Evolutionary conservation across 345 rosid species (phyloP).

Genomic region (Psidium guajava): DNA sequence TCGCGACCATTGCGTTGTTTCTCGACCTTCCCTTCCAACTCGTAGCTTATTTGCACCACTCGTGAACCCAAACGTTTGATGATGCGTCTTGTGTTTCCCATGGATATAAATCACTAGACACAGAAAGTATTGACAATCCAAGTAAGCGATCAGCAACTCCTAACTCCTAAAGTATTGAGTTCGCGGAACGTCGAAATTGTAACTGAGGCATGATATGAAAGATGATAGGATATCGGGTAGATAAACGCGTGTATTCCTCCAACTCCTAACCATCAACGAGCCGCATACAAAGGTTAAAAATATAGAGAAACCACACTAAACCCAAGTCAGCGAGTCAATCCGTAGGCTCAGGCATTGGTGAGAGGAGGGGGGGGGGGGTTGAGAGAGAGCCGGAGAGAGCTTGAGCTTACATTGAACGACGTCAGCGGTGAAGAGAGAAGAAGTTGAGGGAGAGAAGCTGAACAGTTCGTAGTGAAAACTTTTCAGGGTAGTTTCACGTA

Average conservation of each 20-base stretch:
- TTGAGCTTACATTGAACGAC: not conserved
- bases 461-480: not conserved
- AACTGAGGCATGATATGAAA: not conserved
- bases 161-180: too few species aligned
- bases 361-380: not conserved
- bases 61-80: not conserved
- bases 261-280: not conserved
- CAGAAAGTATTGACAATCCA: not conserved
- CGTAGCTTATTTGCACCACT: not conserved
- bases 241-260: not conserved
- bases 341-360: not conserved
- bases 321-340: not conserved
- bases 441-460: not conserved
- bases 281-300: not conserved
- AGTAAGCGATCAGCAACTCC: not conserved
- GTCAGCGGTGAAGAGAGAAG: not conserved
- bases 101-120: not conserved
- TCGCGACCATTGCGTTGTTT: not conserved
- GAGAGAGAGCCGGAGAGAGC: not conserved
- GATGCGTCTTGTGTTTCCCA: not conserved
- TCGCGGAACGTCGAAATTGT: not conserved
- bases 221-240: not conserved
- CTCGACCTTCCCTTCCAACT: not conserved
- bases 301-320: not conserved
- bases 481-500: not conserved